Conservation (phyloP, 2,329 filamentous ascomycete genomes). For the Ophiostoma populinum region DNA sequence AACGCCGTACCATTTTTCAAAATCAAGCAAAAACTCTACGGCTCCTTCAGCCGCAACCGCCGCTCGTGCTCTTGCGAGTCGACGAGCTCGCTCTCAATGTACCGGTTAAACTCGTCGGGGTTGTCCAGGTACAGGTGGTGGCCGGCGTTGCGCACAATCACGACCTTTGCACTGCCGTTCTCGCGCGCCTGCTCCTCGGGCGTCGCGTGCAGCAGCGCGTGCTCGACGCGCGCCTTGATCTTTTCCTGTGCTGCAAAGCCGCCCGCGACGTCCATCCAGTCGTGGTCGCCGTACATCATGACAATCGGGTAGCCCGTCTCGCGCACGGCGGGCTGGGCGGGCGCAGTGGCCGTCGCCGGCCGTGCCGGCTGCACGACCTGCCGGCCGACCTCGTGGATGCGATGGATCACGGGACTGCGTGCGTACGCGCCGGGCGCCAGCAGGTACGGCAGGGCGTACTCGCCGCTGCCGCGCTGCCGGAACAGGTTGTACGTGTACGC, state of each 20-base stretch:
- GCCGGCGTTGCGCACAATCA: constrained; percentile 49
- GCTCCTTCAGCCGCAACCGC: constrained; percentile 8
- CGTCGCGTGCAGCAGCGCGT: constrained; percentile 42
- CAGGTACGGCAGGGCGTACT: constrained; percentile 84
- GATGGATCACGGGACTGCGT: constrained; percentile 67
- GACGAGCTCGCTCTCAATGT: constrained; percentile 34
- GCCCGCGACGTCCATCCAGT: constrained; percentile 95
- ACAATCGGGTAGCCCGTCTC: constrained; percentile 65
- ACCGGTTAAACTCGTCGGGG: constrained; percentile 37
- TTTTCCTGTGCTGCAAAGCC: constrained; percentile 67
- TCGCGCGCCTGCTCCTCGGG: constrained; percentile 53
- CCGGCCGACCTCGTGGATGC: constrained; percentile 76
- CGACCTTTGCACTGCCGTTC: constrained; percentile 65
- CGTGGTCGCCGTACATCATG: constrained; percentile 91
- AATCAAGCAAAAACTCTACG: too few species aligned
- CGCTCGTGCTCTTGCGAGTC: constrained; percentile 22
- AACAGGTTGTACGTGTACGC: constrained; percentile 92
- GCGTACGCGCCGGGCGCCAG: constrained; percentile 89
- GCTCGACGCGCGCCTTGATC: constrained; percentile 48
- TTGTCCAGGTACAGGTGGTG: constrained; percentile 46
- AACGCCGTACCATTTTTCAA: too few species aligned
- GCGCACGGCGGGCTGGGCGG: constrained; percentile 16
- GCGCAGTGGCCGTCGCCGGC: constrained; percentile 11
- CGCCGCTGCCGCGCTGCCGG: constrained; percentile 76
- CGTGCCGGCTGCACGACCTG: constrained; percentile 30